Conservation (phyloP, 306 rosid genomes). For the Ammopiptanthus mongolicus region DNA sequence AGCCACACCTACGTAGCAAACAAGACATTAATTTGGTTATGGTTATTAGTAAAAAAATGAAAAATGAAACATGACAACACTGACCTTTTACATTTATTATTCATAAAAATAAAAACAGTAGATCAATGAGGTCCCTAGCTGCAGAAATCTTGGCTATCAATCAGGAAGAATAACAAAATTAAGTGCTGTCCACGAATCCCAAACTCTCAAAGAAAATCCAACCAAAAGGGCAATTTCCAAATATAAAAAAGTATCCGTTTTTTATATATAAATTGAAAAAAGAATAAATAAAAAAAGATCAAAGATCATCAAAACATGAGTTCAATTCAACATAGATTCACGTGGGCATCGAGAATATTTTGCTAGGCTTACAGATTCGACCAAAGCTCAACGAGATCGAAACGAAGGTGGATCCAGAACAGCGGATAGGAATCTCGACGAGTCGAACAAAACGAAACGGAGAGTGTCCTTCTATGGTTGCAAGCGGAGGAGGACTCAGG, state of each 20-base stretch:
- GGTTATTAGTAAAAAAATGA: background rate
- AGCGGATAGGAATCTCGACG: background rate
- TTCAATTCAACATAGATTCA: background rate
- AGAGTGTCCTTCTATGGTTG: background rate
- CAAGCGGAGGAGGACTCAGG: background rate
- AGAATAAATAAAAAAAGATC: background rate
- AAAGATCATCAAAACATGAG: slow-evolving; percentile 1
- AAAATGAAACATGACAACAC: background rate
- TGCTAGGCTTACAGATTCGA: slow-evolving; percentile 8
- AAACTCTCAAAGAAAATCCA: background rate
- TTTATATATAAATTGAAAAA: background rate
- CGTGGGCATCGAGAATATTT: background rate
- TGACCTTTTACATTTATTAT: background rate
- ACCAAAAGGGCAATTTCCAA: background rate
- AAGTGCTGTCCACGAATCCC: background rate
- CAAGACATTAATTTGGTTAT: background rate
- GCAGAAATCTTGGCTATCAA: background rate
- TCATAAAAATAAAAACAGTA: slow-evolving; percentile 11
- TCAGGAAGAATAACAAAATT: background rate
- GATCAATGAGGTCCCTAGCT: background rate
- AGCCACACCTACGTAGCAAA: background rate
- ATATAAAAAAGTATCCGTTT: background rate
- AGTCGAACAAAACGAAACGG: background rate
- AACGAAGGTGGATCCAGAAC: slow-evolving; percentile 13
- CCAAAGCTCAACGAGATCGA: background rate